A percentile compares a stretch with the other conserved stretches of the same genome.
phyloP scores from a whole-genome alignment of 2,329 filamentous ascomycete genomes.

The Magnaporthiopsis incrustans region DNA sequence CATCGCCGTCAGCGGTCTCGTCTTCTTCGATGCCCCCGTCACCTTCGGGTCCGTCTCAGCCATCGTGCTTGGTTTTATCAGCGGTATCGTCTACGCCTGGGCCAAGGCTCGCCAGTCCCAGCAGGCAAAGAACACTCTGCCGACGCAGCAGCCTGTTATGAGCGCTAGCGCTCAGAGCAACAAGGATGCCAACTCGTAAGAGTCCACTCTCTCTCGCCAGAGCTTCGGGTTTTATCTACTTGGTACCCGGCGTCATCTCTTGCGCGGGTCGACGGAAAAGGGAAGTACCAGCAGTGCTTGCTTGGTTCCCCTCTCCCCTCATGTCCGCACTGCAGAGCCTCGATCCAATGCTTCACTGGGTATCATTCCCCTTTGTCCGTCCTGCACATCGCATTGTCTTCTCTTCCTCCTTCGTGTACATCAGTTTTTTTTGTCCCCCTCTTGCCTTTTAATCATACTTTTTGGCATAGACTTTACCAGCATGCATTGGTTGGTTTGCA shows the following conservation, averaged over 20 bases:
- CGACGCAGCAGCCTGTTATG: slow-evolving; percentile 63
- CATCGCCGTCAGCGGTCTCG: slow-evolving; percentile 80
- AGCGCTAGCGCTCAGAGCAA: slow-evolving; percentile 89
- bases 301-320: not conserved
- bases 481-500: not conserved
- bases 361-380: not conserved
- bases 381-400: not conserved
- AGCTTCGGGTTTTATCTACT: not conserved
- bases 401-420: slow-evolving; percentile 7
- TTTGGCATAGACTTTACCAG: slow-evolving; percentile 6
- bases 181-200: slow-evolving; percentile 54
- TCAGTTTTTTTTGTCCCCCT: not conserved
- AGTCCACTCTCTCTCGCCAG: not conserved
- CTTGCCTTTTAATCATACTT: slow-evolving; percentile 1
- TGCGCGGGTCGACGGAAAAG: not conserved
- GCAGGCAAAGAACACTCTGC: slow-evolving; percentile 55
- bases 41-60: slow-evolving; percentile 88
- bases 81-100: slow-evolving; percentile 82
- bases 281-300: not conserved
- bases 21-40: slow-evolving; percentile 93
- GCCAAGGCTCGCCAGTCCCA: slow-evolving; percentile 76
- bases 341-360: not conserved
- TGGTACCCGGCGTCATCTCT: not conserved
- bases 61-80: slow-evolving; percentile 85
- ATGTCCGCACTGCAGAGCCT: not conserved